Evolutionary conservation across 73 alveolate species (phyloP), one percentile per base, ranked within the genome.

Genomic region (Stentor roeselii): DNA sequence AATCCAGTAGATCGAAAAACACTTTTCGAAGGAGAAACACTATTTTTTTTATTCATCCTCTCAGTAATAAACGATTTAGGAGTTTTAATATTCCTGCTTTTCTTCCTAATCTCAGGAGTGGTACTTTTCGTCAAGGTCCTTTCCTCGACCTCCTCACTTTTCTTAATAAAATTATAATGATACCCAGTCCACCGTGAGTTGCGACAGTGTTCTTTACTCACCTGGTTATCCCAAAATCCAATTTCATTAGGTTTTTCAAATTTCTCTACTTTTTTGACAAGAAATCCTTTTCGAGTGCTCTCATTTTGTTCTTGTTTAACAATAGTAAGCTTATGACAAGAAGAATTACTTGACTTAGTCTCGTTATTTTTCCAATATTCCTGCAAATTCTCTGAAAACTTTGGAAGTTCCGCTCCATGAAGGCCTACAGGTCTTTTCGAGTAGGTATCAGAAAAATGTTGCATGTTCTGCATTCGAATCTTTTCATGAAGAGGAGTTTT

Each of bases 381-480:
- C 34, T 40, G 21, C 41, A 32, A 1, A 67, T 67, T 67, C 34
- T 67, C 80, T 67, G 80, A 36, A 67, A 30, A 36, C 3, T 59
- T 78, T 60, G 84, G 83, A 0, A 84, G 59, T 59, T 78, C 94
- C 60, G 59, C 75, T 27, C 96, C 96, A 86, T 91, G 96, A 1
- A 91, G 86, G 30, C 96, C 96, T 42, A 88, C 75, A 3, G 37
- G 41, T 21, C 41, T 67, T n/a, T 67, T 67, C 34, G 50, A n/a
- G 34, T 21, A 67, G 21, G 21, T 67, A n/a, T 67, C 42, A 21
- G 41, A 21, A 34, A 67, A 32, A 21, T 67, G 80, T 32, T 67
- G 80, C 37, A 67, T 67, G 41, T 21, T 67, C 34, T 67, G 15
- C 34, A 15, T n/a, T 67, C 37, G n/a, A 27, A 21, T 67, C 41